Conservation (phyloP, 495 filamentous ascomycete genomes). For the Tirmania nivea region DNA sequence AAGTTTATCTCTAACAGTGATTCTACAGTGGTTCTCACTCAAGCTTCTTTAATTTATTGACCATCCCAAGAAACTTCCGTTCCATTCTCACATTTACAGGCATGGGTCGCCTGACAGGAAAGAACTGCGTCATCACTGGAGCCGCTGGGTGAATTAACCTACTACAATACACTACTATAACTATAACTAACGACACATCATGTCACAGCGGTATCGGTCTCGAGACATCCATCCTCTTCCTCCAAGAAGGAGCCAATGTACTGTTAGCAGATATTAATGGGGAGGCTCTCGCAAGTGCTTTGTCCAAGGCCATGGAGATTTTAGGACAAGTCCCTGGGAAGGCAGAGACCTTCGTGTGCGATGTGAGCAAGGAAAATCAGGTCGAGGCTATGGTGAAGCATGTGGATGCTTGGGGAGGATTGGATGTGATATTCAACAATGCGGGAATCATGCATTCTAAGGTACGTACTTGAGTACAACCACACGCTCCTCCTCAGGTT, state of each 20-base stretch:
- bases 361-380: conserved; percentile 49
- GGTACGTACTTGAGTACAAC: conserved; percentile 1
- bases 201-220: conserved; percentile 68
- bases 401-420: conserved; percentile 69
- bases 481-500: too few species aligned
- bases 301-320: conserved; percentile 46
- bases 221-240: conserved; percentile 81
- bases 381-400: conserved; percentile 48
- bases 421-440: conserved; percentile 96
- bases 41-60: too few species aligned
- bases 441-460: conserved; percentile 91
- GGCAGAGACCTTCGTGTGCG: conserved; percentile 38
- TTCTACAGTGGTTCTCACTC: too few species aligned
- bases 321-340: conserved; percentile 30
- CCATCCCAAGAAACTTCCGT: too few species aligned
- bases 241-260: conserved; percentile 69
- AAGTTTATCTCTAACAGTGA: too few species aligned
- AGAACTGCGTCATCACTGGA: conserved; percentile 87
- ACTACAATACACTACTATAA: background rate
- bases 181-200: conserved; percentile 2
- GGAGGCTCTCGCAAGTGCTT: conserved; percentile 45
- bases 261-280: conserved; percentile 68
- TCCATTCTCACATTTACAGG: too few species aligned
- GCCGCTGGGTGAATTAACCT: conserved; percentile 55
- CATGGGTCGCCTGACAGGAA: conserved; percentile 54